phyloP scores from a whole-genome alignment of 768 basidiomycete genomes.

The Lepiota brunneoincarnata region DNA sequence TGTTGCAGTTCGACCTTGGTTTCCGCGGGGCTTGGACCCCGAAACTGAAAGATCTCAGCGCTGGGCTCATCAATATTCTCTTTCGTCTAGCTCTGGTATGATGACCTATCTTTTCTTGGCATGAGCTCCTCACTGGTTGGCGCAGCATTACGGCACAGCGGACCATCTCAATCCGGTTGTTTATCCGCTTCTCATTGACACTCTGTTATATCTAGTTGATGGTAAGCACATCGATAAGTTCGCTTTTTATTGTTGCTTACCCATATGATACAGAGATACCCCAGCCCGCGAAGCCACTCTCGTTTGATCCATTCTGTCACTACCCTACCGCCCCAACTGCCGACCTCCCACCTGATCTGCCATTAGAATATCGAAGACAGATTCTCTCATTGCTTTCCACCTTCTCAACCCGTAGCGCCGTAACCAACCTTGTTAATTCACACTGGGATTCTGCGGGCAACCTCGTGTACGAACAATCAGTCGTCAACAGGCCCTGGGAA shows the following conservation, averaged over 20 bases:
- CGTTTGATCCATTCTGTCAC: constrained; percentile 61
- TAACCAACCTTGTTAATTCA: constrained; percentile 57
- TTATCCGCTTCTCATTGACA: constrained; percentile 71
- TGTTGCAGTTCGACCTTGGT: constrained; percentile 72
- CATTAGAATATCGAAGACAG: constrained; percentile 54
- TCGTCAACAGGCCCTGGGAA: constrained; percentile 81
- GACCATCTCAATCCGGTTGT: constrained; percentile 50
- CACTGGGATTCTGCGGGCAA: constrained; percentile 55
- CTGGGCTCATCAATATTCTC: constrained; percentile 38
- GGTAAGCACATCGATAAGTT: constrained; percentile 41
- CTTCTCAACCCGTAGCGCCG: constrained; percentile 45
- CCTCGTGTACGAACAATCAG: constrained; percentile 44
- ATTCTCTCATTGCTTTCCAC: constrained; percentile 58
- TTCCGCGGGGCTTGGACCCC: constrained; percentile 56
- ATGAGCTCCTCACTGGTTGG: background rate
- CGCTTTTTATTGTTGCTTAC: background rate
- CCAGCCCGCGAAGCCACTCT: constrained; percentile 47
- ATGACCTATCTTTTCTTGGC: constrained; percentile 10
- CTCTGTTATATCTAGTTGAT: constrained; percentile 69
- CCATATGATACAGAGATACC: constrained; percentile 52
- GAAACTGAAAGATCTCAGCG: constrained; percentile 43
- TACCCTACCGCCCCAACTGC: constrained; percentile 53
- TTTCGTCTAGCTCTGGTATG: constrained; percentile 54
- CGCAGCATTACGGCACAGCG: constrained; percentile 57
- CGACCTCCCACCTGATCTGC: constrained; percentile 54